phyloP scores from a whole-genome alignment of 2,329 filamentous ascomycete species.

The Cytospora schulzeri region DNA sequence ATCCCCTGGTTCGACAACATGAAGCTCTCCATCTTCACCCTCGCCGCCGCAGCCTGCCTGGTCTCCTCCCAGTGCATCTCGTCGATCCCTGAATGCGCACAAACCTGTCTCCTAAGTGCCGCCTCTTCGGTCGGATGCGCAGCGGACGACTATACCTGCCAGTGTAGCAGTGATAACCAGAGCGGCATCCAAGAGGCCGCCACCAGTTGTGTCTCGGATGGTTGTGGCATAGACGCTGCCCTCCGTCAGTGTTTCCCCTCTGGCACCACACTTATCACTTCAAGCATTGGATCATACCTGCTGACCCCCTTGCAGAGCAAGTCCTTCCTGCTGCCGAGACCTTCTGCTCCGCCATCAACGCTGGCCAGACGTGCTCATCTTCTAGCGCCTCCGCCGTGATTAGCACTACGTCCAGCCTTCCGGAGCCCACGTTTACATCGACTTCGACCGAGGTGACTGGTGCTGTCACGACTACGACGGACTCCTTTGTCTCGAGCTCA shows the following conservation, averaged over 20 bases:
- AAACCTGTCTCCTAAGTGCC: neutral
- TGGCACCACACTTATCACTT: neutral
- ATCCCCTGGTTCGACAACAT: slow-evolving; percentile 1
- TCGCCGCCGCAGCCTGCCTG: slow-evolving; percentile 3
- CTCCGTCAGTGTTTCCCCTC: neutral
- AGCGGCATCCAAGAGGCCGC: slow-evolving; percentile 3
- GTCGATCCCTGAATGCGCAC: slow-evolving; percentile 21
- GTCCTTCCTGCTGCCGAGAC: slow-evolving; percentile 13
- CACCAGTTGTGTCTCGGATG: slow-evolving; percentile 16
- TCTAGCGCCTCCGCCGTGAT: slow-evolving; percentile 7
- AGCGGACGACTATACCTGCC: slow-evolving; percentile 13
- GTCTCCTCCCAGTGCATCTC: slow-evolving; percentile 19
- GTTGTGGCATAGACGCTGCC: slow-evolving; percentile 13
- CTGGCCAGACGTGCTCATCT: slow-evolving; percentile 16
- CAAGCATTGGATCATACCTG: neutral
- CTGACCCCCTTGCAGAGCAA: slow-evolving; percentile 4
- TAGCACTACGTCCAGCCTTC: neutral
- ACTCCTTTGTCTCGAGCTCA: neutral
- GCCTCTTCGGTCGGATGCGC: slow-evolving; percentile 14
- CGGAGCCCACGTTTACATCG: neutral
- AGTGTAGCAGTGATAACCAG: slow-evolving; percentile 17
- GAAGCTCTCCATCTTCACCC: slow-evolving; percentile 5
- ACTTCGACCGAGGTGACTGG: neutral
- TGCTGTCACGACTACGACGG: neutral
- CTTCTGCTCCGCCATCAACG: slow-evolving; percentile 21